phyloP scores from a whole-genome alignment of 768 basidiomycete genomes.

The Pisolithus orientalis region DNA sequence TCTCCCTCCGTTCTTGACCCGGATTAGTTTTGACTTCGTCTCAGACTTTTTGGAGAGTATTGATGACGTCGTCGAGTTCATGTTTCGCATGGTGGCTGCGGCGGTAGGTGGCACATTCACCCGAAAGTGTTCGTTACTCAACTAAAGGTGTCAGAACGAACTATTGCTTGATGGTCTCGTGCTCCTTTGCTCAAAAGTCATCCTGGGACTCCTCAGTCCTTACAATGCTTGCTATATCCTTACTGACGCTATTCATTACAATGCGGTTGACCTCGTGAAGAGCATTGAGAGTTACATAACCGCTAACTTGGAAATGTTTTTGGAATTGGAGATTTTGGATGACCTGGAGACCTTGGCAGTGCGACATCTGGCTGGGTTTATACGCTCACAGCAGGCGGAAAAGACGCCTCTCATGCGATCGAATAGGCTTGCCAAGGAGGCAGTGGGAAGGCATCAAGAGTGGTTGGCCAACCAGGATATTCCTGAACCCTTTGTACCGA shows the following conservation, averaged over 20 bases:
- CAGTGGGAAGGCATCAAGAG: slow-evolving; percentile 55
- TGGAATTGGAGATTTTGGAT: slow-evolving; percentile 78
- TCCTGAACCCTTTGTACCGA: slow-evolving; percentile 46
- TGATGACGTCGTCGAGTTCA: slow-evolving; percentile 78
- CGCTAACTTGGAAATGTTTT: slow-evolving; percentile 78
- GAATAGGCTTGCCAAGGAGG: slow-evolving; percentile 40
- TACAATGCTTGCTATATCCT: slow-evolving; percentile 79
- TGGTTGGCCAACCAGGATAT: slow-evolving; percentile 73
- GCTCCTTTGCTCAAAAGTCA: slow-evolving; percentile 71
- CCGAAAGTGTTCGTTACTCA: not conserved
- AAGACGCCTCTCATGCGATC: slow-evolving; percentile 66
- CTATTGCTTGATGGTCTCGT: slow-evolving; percentile 82
- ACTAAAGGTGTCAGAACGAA: slow-evolving; percentile 56
- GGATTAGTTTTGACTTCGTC: slow-evolving; percentile 1
- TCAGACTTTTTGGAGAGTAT: slow-evolving; percentile 56
- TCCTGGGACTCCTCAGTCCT: slow-evolving; percentile 61
- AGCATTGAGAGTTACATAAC: slow-evolving; percentile 75
- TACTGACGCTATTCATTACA: slow-evolving; percentile 73
- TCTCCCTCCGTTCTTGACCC: slow-evolving; percentile 2
- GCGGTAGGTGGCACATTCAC: slow-evolving; percentile 48
- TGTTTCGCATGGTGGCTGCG: slow-evolving; percentile 80
- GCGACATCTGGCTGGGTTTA: slow-evolving; percentile 56
- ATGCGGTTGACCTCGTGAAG: slow-evolving; percentile 60
- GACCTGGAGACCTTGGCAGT: slow-evolving; percentile 62
- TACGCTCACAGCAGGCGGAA: slow-evolving; percentile 51